Evolutionary conservation across 1,284 basidiomycete species (phyloP).

Genomic region (Papiliotrema terrestris): DNA sequence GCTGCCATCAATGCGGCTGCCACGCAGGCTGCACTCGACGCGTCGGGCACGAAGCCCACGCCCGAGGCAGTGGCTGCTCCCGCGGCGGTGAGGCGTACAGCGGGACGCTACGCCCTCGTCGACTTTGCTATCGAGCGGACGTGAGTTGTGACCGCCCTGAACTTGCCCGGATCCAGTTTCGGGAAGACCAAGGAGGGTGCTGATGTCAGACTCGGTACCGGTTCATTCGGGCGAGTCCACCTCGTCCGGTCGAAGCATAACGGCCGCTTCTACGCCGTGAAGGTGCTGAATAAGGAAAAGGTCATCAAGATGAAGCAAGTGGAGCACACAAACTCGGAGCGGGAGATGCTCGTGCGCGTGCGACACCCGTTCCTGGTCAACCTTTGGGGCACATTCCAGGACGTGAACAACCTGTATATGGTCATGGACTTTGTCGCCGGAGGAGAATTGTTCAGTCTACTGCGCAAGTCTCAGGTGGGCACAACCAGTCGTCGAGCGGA

Average conservation of each 20-base stretch:
- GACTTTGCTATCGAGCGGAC: slow-evolving; percentile 55
- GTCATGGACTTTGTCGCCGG: slow-evolving; percentile 99
- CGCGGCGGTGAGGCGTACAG: slow-evolving; percentile 48
- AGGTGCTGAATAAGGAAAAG: slow-evolving; percentile 89
- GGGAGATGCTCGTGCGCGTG: slow-evolving; percentile 80
- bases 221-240: slow-evolving; percentile 92
- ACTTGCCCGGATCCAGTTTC: background rate
- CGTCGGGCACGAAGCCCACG: slow-evolving; percentile 14
- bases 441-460: slow-evolving; percentile 88
- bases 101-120: slow-evolving; percentile 52
- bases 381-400: slow-evolving; percentile 97
- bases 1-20: slow-evolving; percentile 50
- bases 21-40: slow-evolving; percentile 44
- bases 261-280: slow-evolving; percentile 88
- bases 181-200: background rate
- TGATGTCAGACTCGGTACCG: slow-evolving; percentile 65
- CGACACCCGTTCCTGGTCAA: slow-evolving; percentile 97
- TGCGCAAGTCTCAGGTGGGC: slow-evolving; percentile 80
- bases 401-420: slow-evolving; percentile 93
- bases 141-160: slow-evolving; percentile 22
- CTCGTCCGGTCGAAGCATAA: slow-evolving; percentile 90
- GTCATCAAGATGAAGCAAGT: slow-evolving; percentile 96
- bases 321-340: slow-evolving; percentile 96
- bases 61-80: slow-evolving; percentile 13
- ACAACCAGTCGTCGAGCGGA: background rate